These are phyloP conservation scores for Spinacia oleracea DNA, from an alignment of 179 eudicot genomes.

Conservation along the genomic window DNA sequence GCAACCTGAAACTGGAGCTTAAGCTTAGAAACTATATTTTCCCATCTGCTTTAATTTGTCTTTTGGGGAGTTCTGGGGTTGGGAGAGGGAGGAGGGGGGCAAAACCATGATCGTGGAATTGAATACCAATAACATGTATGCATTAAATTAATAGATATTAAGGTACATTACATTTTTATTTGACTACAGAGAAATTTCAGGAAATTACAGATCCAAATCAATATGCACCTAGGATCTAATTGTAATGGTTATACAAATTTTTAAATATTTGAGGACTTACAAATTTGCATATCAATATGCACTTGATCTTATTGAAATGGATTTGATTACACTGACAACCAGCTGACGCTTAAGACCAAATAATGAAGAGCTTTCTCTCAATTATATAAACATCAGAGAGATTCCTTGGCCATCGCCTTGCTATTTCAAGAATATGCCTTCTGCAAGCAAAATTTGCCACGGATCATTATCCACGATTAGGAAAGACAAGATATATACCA, in stretches of 20 bases:
- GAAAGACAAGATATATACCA: not conserved
- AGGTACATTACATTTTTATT: not conserved
- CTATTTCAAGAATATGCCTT: not conserved
- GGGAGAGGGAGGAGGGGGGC: not conserved
- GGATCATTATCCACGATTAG: not conserved
- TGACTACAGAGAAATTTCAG: conserved; percentile 4
- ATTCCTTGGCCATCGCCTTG: conserved; percentile 1
- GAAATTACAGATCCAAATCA: not conserved
- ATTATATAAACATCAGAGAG: not conserved
- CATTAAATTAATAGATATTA: not conserved
- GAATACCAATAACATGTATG: not conserved
- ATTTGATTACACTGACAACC: not conserved
- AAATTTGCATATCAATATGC: not conserved
- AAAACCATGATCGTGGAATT: not conserved
- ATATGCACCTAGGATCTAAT: not conserved
- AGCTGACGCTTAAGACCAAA: conserved; percentile 8
- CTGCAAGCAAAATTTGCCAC: conserved; percentile 1
- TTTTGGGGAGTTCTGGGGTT: not conserved
- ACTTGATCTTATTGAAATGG: conserved; percentile 7
- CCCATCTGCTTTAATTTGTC: not conserved
- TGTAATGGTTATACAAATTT: too few species aligned
- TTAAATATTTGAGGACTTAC: not conserved
- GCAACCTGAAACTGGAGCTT: conserved; percentile 10
- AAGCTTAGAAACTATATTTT: not conserved
- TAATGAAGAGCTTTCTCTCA: not conserved